phyloP scores from a whole-genome alignment of 2,329 filamentous ascomycete species.

The Trichoderma guizhouense region DNA sequence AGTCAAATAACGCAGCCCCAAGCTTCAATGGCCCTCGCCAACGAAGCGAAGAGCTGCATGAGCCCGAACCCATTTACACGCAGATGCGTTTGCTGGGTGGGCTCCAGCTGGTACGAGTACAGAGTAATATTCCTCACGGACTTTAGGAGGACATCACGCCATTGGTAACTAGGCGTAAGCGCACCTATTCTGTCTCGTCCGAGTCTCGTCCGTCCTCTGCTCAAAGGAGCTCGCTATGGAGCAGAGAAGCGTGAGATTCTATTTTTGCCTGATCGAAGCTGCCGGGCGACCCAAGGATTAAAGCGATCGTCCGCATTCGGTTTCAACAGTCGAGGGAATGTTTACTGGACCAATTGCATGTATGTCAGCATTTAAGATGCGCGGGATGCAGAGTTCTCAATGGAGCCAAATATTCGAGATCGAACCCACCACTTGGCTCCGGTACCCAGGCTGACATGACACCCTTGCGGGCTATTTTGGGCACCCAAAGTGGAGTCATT shows the following conservation, averaged over 20 bases:
- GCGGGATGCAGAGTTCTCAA: constrained; percentile 2
- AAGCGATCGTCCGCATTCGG: background rate
- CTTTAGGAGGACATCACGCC: background rate
- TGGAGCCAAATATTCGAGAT: background rate
- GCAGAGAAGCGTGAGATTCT: constrained; percentile 5
- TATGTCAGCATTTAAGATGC: constrained; percentile 13
- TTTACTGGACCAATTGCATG: background rate
- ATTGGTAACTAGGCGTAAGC: background rate
- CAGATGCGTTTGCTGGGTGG: background rate
- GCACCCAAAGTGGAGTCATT: constrained; percentile 6
- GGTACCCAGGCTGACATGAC: constrained; percentile 1
- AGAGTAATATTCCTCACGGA: background rate
- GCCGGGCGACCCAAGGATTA: background rate
- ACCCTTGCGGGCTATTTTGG: constrained; percentile 12
- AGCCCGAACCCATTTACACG: background rate
- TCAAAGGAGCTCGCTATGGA: background rate
- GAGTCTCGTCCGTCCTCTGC: background rate
- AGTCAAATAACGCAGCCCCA: constrained; percentile 7
- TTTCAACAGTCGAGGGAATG: background rate
- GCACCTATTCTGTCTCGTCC: background rate
- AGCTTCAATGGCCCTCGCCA: background rate
- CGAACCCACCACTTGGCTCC: constrained; percentile 6
- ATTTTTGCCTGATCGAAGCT: constrained; percentile 2
- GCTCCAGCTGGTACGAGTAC: background rate
- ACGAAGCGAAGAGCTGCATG: background rate